Percentiles rank a stretch among this genome's conserved stretches.
Evolutionary conservation across 2,329 filamentous ascomycete genomes (phyloP).

Genomic region (Microdochium nivale): DNA sequence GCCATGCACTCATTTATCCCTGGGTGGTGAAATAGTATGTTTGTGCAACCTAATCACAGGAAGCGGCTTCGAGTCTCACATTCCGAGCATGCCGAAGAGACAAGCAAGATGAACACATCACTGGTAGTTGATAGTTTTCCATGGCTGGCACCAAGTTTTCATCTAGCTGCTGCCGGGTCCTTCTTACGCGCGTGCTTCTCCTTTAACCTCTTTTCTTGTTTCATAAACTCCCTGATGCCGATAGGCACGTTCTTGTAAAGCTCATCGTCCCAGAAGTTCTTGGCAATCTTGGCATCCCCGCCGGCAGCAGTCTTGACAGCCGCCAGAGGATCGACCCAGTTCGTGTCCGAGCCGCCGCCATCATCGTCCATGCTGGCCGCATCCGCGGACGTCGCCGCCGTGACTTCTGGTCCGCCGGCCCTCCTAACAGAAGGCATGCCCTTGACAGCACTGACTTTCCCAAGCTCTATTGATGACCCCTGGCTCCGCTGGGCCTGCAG

Average conservation of each 20-base stretch:
- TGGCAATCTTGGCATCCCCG: constrained; percentile 30
- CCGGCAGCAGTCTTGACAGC: constrained; percentile 20
- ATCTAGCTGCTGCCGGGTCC: constrained; percentile 23
- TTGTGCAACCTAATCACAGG: too few relatives aligned
- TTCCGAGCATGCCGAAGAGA: too few relatives aligned
- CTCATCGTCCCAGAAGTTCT: constrained; percentile 53
- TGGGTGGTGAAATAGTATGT: too few relatives aligned
- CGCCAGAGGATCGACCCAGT: constrained; percentile 37
- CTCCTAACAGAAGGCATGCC: constrained; percentile 10
- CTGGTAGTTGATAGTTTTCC: too few relatives aligned
- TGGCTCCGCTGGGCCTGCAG: constrained; percentile 28
- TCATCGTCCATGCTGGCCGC: constrained; percentile 68
- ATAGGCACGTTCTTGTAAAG: constrained; percentile 78
- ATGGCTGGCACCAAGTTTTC: background rate
- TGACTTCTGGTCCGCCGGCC: constrained; percentile 22
- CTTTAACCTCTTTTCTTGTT: constrained; percentile 84
- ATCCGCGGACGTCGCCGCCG: constrained; percentile 16
- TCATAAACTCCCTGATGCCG: constrained; percentile 95
- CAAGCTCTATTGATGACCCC: constrained; percentile 4
- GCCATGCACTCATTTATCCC: too few relatives aligned
- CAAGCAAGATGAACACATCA: too few relatives aligned
- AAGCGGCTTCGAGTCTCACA: too few relatives aligned
- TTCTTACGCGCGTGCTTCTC: constrained; percentile 55
- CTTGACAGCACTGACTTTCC: constrained; percentile 5
- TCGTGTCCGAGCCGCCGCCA: constrained; percentile 64